These are phyloP conservation scores for Dovyalis caffra DNA, from an alignment of 345 rosid species.

Conservation along the genomic window DNA sequence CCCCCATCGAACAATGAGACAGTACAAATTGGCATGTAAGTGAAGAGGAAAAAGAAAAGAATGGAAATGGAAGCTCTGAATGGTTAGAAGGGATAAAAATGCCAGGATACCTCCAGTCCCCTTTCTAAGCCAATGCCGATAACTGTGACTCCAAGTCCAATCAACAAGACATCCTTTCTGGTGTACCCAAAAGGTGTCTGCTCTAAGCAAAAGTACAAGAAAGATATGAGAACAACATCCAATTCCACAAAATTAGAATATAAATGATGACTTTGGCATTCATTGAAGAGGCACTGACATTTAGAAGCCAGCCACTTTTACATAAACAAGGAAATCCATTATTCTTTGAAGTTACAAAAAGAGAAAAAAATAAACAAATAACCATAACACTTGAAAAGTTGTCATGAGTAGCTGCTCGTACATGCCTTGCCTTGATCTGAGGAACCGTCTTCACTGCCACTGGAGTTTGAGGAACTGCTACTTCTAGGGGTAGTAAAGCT, in stretches of 20 bases:
- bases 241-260: not conserved
- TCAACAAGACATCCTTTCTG: constrained; percentile 86
- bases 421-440: constrained; percentile 51
- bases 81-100: not conserved
- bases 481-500: constrained; percentile 28
- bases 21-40: not conserved
- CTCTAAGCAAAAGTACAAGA: constrained; percentile 12
- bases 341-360: too few species aligned
- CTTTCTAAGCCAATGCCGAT: constrained; percentile 73
- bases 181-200: constrained; percentile 84
- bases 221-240: constrained; percentile 3
- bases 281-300: not conserved
- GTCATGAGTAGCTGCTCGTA: not conserved
- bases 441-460: constrained; percentile 29
- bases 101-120: constrained; percentile 78
- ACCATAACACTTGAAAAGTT: too few species aligned
- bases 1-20: not conserved
- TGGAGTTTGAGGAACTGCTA: too few species aligned
- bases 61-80: not conserved
- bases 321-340: not conserved
- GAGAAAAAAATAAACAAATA: too few species aligned
- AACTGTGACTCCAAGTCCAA: constrained; percentile 80
- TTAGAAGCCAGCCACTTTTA: not conserved
- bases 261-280: not conserved
- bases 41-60: not conserved